Conservation (phyloP, 768 basidiomycete genomes). For the Trametes meyenii region DNA sequence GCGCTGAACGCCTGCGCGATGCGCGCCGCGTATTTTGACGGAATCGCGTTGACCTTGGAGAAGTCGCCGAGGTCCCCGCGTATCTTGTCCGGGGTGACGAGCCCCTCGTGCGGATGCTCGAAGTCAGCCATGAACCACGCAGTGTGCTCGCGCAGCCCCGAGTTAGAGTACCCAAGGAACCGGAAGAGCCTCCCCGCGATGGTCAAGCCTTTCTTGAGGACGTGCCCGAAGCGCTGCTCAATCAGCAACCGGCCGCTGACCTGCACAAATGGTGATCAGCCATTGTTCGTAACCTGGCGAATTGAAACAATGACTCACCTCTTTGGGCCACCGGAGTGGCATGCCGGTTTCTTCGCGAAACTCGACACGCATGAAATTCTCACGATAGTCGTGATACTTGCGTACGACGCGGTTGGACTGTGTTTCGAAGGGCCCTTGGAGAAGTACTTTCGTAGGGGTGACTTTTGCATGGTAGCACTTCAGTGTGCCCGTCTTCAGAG, state of each 20-base stretch:
- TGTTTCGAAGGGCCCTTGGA: conserved; percentile 73
- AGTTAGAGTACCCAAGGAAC: conserved; percentile 27
- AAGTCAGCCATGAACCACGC: conserved; percentile 30
- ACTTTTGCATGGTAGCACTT: conserved; percentile 69
- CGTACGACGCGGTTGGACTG: conserved; percentile 83
- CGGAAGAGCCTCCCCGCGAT: conserved; percentile 27
- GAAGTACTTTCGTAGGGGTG: conserved; percentile 70
- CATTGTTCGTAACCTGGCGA: conserved; percentile 27
- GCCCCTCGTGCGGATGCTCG: conserved; percentile 16
- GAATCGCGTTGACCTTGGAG: conserved; percentile 40
- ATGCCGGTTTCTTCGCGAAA: conserved; percentile 81
- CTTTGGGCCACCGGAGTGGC: conserved; percentile 56
- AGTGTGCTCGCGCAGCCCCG: conserved; percentile 25
- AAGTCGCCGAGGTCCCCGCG: conserved; percentile 71
- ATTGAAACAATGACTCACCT: not conserved
- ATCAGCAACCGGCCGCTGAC: conserved; percentile 37
- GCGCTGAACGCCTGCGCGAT: conserved; percentile 83
- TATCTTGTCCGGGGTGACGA: conserved; percentile 50
- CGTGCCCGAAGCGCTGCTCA: conserved; percentile 23
- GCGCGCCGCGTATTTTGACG: conserved; percentile 82
- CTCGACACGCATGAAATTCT: conserved; percentile 78
- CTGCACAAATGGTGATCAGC: conserved; percentile 18
- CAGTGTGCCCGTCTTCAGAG: conserved; percentile 38
- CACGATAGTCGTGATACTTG: conserved; percentile 55
- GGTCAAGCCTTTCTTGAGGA: conserved; percentile 24